phyloP scores from a whole-genome alignment of 148 eudicot species.

The Nyssa sinensis region DNA sequence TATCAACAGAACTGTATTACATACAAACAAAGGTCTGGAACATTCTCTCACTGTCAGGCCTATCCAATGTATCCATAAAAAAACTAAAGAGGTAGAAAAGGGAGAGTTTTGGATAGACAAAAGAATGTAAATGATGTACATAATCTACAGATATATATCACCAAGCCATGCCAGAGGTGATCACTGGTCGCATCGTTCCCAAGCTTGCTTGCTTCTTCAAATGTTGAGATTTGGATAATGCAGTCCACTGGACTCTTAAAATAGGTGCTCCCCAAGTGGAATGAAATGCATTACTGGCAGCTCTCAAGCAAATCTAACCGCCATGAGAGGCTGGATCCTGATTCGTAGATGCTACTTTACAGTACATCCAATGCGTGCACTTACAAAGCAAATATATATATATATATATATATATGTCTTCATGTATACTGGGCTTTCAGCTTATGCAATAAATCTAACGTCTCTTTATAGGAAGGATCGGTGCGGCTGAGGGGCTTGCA shows the following conservation, averaged over 20 bases:
- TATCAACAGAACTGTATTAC: background rate
- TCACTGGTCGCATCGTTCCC: background rate
- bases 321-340: too few species aligned
- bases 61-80: too few species aligned
- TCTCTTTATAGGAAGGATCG: slow-evolving; percentile 88
- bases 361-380: background rate
- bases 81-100: too few species aligned
- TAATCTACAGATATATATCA: background rate
- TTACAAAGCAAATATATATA: too few species aligned
- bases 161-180: background rate
- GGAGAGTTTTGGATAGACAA: background rate
- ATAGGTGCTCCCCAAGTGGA: background rate
- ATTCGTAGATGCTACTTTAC: too few species aligned
- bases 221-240: background rate
- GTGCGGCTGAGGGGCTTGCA: slow-evolving; percentile 84
- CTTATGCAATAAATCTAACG: slow-evolving; percentile 69
- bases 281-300: background rate
- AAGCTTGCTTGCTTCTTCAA: background rate
- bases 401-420: too few species aligned
- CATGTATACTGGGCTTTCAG: slow-evolving; percentile 49
- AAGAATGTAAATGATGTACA: slow-evolving; percentile 1
- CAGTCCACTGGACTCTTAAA: background rate
- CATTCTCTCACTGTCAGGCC: background rate
- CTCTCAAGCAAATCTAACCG: background rate
- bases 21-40: too few species aligned